These are phyloP conservation scores for Fusarium sp. DNA, from an alignment of 2,329 filamentous ascomycete species.

Conservation along the genomic window DNA sequence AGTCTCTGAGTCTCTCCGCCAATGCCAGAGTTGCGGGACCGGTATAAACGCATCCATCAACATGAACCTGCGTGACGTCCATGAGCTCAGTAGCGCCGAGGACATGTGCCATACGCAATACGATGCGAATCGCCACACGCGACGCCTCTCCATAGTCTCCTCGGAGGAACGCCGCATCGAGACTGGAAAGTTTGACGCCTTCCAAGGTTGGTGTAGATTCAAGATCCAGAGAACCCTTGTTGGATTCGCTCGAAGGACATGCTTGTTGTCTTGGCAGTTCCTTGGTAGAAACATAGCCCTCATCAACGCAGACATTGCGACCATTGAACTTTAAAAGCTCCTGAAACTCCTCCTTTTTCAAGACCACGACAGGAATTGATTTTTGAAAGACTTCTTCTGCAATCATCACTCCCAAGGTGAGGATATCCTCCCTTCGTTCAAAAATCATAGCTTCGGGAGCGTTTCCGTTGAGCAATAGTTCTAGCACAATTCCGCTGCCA, in stretches of 20 bases:
- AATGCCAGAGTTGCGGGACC: constrained; percentile 54
- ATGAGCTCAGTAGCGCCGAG: constrained; percentile 51
- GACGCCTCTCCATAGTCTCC: constrained; percentile 51
- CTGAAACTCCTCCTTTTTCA: constrained; percentile 35
- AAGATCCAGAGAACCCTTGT: constrained; percentile 3
- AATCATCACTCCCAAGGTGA: constrained; percentile 59
- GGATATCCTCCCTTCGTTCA: constrained; percentile 55
- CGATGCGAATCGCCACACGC: constrained; percentile 52
- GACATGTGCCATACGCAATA: constrained; percentile 52
- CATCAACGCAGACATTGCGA: constrained; percentile 16
- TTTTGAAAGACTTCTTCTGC: constrained; percentile 55
- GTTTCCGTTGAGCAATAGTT: constrained; percentile 55
- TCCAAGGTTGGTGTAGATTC: constrained; percentile 13
- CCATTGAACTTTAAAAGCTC: constrained; percentile 17
- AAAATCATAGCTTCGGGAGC: constrained; percentile 58
- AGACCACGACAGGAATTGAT: constrained; percentile 54
- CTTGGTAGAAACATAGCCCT: constrained; percentile 8
- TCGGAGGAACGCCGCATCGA: constrained; percentile 40
- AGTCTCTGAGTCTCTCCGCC: constrained; percentile 49
- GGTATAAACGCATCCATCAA: constrained; percentile 52
- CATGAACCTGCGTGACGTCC: constrained; percentile 49
- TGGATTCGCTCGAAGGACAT: not conserved
- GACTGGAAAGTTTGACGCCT: constrained; percentile 2
- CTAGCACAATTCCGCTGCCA: constrained; percentile 59
- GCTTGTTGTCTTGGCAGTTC: not conserved